Percentiles rank a stretch among this genome's conserved stretches.
Conservation (phyloP, 169 alveolate genomes). For the Pseudocohnilembus persalinus region DNA sequence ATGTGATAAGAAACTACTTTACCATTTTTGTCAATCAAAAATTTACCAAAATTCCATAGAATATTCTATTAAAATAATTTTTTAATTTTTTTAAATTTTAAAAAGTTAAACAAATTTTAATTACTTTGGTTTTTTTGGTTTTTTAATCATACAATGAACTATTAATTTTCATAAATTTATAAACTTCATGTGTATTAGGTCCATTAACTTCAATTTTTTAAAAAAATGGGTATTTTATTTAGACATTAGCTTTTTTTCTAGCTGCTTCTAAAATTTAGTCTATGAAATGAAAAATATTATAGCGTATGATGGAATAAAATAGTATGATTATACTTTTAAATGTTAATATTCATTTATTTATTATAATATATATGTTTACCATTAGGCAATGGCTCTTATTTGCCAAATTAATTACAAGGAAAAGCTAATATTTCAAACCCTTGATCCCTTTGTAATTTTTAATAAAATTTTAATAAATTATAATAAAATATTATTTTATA, state of each 20-base stretch:
- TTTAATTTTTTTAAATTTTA: too few species aligned
- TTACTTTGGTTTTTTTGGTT: slow-evolving; percentile 22
- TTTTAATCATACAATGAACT: slow-evolving; percentile 30
- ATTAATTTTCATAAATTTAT: slow-evolving; percentile 50
- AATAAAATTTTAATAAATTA: too few species aligned
- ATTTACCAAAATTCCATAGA: slow-evolving; percentile 72
- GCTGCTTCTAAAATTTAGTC: background rate
- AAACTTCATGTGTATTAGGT: slow-evolving; percentile 57
- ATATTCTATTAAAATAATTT: slow-evolving; percentile 1
- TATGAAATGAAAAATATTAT: too few species aligned
- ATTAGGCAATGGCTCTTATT: slow-evolving; percentile 55
- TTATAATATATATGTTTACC: too few species aligned
- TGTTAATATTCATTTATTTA: too few species aligned
- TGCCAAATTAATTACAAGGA: slow-evolving; percentile 51
- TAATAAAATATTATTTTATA: too few species aligned
- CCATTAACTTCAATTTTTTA: slow-evolving; percentile 46
- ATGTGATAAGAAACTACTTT: slow-evolving; percentile 16
- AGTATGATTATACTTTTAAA: too few species aligned
- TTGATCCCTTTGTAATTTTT: background rate
- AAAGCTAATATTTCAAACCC: slow-evolving; percentile 61
- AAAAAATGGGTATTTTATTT: slow-evolving; percentile 43
- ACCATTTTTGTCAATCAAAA: slow-evolving; percentile 55
- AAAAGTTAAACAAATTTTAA: too few species aligned
- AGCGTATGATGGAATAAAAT: too few species aligned
- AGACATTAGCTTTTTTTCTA: background rate